Conservation (phyloP, 495 filamentous ascomycete genomes). For the Lepraria neglecta region DNA sequence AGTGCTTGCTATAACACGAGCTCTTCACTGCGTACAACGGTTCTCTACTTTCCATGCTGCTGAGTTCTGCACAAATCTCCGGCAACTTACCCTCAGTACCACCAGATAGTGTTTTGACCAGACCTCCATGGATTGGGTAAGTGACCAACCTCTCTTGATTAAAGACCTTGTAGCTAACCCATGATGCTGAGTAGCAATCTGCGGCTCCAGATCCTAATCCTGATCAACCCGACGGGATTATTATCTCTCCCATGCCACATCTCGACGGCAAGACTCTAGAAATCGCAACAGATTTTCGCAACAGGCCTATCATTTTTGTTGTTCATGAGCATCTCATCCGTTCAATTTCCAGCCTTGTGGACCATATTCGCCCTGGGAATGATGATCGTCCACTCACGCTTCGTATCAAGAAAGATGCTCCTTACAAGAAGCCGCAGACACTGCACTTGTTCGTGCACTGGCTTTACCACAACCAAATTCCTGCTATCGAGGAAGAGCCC, state of each 20-base stretch:
- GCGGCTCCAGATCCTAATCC: too few species aligned
- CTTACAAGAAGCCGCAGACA: background rate
- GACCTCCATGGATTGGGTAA: too few species aligned
- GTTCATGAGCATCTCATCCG: background rate
- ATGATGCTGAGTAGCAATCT: too few species aligned
- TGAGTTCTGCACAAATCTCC: background rate
- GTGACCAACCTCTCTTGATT: too few species aligned
- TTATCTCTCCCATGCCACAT: too few species aligned
- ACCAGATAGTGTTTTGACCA: background rate
- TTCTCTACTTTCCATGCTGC: background rate
- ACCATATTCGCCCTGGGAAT: background rate
- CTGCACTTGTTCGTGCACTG: conserved; percentile 7
- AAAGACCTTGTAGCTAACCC: too few species aligned
- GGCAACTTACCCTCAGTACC: background rate
- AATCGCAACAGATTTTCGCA: background rate
- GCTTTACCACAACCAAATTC: conserved; percentile 3
- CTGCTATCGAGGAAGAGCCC: background rate
- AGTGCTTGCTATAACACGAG: too few species aligned
- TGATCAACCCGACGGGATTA: too few species aligned
- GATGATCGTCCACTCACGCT: background rate
- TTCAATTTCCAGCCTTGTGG: background rate
- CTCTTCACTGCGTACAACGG: too few species aligned
- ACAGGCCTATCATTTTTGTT: background rate
- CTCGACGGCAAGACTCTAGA: background rate
- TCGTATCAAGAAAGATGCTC: background rate